Evolutionary conservation across 2,329 filamentous ascomycete genomes (phyloP), one percentile per base, ranked within the genome.

Genomic region (Pseudocercospora musae): DNA sequence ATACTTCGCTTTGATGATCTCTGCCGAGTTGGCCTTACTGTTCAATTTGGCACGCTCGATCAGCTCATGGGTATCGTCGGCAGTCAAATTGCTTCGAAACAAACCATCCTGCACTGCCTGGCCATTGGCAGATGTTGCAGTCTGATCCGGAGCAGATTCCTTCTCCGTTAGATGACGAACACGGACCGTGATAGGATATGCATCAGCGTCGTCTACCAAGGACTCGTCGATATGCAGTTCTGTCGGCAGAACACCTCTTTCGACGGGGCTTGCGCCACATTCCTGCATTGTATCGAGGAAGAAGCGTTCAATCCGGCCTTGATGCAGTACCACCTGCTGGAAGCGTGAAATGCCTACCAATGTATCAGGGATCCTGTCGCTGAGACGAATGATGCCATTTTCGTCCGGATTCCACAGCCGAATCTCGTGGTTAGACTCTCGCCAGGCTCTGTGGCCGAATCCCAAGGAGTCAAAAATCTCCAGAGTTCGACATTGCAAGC

Each of bases 291-390:
- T 54, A 57, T 72, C 70, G 10, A 71, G 59, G 44, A 74, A 70
- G 61, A 71, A 88, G 0, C 83, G 77, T 71, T 91, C 88, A 62
- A 91, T 87, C 0, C 87, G 83, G 2, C 87, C 89, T 75, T 91
- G 89, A 68, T 89, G 86, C 25, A 92, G 73, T 1, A 89, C 84
- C 80, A 62, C 78, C 86, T 83, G 86, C 81, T 87, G 59, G 87
- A 78, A 0, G 83, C 85, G n/a, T 13, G 27, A 37, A 20, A 69
- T 62, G 7, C 63, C 58, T 0, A 81, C 79, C 37, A 84, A 82
- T 0, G 83, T 87, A 71, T 89, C 86, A 0, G 83, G 82, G 21
- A 87, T 85, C 20, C 83, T 80, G 60, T 85, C 85, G 20, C 79
- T 84, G 29, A 86, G 81, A 40, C 77, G 77, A 50, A 90, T 81